Base-by-base conservation (phyloP, 352 stramenopile species). In the Pythium monospermum region DNA sequence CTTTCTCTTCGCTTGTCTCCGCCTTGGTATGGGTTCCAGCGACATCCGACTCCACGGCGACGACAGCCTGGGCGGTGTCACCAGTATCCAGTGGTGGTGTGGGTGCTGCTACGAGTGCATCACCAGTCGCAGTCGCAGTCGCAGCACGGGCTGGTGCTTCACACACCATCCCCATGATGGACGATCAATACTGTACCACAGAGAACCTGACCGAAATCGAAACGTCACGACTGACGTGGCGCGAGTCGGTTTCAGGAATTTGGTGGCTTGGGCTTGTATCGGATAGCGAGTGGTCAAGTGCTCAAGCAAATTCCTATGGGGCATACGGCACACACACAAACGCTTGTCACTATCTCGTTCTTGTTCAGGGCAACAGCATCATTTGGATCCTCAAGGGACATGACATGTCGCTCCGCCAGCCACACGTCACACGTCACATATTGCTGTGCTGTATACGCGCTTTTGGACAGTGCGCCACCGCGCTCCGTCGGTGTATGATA, bases 131-230 rank as follows among this genome's bases (percentile, higher is more conserved):
- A n/a, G n/a, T n/a, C n/a, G n/a, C n/a, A n/a, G 50, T 49, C 23
- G 38, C 59, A 43, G 54, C 53, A 40, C 68, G 53, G 46, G 67
- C 71, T 61, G 87, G 71, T 39, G 69, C 59, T 41, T 87, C 74
- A 44, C 66, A 83, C 45, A 70, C 76, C 78, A 90, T 85, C 18
- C 76, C 76, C 76, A 87, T 90, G 42, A 26, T 36, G 26, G 2
- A n/a, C n/a, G n/a, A n/a, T n/a, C n/a, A n/a, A n/a, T n/a, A n/a
- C n/a, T n/a, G n/a, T n/a, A n/a, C n/a, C n/a, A n/a, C n/a, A n/a
- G n/a, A n/a, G n/a, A n/a, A n/a, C 38, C 23, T 15, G 21, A 49
- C 19, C 16, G 1, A 10, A 25, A 11, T 43, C 41, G 46, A 57
- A 62, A 50, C 49, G 56, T 64, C 56, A 58, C 56, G 41, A 47